phyloP scores from a whole-genome alignment of 1,284 basidiomycete species.

The Ustilago shanxiensis region DNA sequence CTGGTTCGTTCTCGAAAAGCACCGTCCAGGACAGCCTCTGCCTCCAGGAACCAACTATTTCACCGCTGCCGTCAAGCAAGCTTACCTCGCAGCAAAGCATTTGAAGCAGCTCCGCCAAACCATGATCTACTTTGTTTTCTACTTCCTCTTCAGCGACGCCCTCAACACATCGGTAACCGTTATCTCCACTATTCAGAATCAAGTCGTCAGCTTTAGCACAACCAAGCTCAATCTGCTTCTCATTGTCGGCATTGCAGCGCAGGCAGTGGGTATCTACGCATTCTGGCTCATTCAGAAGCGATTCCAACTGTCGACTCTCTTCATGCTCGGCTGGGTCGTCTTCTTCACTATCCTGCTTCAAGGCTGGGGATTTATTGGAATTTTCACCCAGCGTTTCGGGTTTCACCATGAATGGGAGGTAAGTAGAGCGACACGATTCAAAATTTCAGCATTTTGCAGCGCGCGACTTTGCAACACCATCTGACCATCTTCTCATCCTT shows the following conservation, averaged over 20 bases:
- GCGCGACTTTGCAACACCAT: background rate
- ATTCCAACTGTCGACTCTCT: conserved; percentile 78
- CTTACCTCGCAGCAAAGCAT: conserved; percentile 29
- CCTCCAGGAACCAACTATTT: conserved; percentile 78
- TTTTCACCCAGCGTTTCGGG: conserved; percentile 82
- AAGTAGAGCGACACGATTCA: conserved; percentile 14
- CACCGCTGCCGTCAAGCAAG: conserved; percentile 74
- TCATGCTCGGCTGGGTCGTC: conserved; percentile 79
- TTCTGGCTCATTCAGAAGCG: conserved; percentile 82
- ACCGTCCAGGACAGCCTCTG: conserved; percentile 70
- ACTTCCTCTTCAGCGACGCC: conserved; percentile 82
- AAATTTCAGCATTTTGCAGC: background rate
- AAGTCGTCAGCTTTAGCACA: conserved; percentile 81
- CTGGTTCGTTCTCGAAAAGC: conserved; percentile 76
- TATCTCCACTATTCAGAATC: conserved; percentile 81
- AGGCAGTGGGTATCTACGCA: conserved; percentile 78
- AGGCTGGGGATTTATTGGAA: conserved; percentile 87
- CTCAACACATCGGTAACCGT: conserved; percentile 85
- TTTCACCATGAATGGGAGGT: conserved; percentile 46
- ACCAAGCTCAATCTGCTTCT: conserved; percentile 78
- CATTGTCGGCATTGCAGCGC: conserved; percentile 81
- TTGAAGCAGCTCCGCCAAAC: conserved; percentile 26
- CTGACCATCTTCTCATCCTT: background rate
- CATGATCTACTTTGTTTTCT: conserved; percentile 75
- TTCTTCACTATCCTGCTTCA: conserved; percentile 82